Conservation (phyloP, 352 stramenopile genomes). For the Globisporangium splendens region DNA sequence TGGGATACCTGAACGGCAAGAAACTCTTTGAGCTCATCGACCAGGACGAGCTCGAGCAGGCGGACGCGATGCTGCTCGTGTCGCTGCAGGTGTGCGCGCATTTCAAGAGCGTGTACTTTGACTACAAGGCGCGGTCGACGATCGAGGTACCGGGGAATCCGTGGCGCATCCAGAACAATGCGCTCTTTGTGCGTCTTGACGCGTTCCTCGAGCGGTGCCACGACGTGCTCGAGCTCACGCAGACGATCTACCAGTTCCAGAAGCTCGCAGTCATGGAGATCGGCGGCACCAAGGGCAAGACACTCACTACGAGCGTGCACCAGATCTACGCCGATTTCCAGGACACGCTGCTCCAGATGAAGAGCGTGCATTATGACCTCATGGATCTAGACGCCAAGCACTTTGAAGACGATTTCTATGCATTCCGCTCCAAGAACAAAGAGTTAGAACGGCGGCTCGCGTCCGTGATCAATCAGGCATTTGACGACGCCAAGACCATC, state of each 20-base stretch:
- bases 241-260: conserved; percentile 88
- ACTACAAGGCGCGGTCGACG: conserved; percentile 88
- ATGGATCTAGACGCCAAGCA: conserved; percentile 88
- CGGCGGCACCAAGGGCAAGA: conserved; percentile 91
- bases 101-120: conserved; percentile 92
- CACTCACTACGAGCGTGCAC: conserved; percentile 84
- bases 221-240: conserved; percentile 86
- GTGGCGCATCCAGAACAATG: conserved; percentile 91
- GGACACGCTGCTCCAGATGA: conserved; percentile 71
- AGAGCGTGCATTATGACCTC: conserved; percentile 83
- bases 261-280: conserved; percentile 89
- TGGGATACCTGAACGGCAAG: conserved; percentile 65
- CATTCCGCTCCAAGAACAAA: conserved; percentile 86
- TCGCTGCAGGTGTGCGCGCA: conserved; percentile 80
- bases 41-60: conserved; percentile 61
- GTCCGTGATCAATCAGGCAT: conserved; percentile 89
- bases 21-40: conserved; percentile 83
- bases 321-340: conserved; percentile 89
- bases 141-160: conserved; percentile 80
- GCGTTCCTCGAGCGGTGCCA: conserved; percentile 91
- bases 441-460: conserved; percentile 85
- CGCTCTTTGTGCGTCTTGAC: conserved; percentile 88
- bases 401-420: conserved; percentile 92
- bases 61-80: conserved; percentile 65
- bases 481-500: conserved; percentile 91